Conservation (phyloP, 169 alveolate species). For the Cryptosporidium baileyi region DNA sequence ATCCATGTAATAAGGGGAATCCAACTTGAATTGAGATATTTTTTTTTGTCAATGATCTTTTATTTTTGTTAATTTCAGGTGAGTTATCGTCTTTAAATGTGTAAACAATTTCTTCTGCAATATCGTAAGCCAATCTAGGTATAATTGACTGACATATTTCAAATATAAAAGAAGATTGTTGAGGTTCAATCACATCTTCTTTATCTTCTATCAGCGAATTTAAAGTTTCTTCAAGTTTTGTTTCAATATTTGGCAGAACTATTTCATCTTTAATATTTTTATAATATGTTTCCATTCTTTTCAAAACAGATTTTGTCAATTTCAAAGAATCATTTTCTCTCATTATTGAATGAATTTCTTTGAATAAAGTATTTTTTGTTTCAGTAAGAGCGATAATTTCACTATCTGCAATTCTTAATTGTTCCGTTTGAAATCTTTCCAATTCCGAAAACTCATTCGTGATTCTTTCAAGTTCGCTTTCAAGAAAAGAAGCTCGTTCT, state of each 20-base stretch:
- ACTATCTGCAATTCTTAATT: conserved; percentile 52
- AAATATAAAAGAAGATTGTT: background rate
- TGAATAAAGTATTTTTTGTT: conserved; percentile 19
- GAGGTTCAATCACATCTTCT: background rate
- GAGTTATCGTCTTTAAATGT: background rate
- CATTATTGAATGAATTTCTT: conserved; percentile 27
- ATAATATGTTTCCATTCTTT: conserved; percentile 34
- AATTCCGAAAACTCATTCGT: conserved; percentile 49
- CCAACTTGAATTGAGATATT: conserved; percentile 50
- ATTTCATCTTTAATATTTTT: conserved; percentile 15
- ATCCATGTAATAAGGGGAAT: background rate
- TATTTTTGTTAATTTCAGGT: background rate
- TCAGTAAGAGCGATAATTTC: conserved; percentile 45
- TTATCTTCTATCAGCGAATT: background rate
- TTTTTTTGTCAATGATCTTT: conserved; percentile 4
- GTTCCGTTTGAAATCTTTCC: conserved; percentile 60
- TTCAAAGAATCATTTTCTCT: conserved; percentile 55
- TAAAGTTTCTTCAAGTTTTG: background rate
- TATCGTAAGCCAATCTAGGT: conserved; percentile 52
- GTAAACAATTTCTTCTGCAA: conserved; percentile 63
- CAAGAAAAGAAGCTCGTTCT: conserved; percentile 8
- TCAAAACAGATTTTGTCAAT: conserved; percentile 37
- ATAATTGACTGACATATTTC: conserved; percentile 53
- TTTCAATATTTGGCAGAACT: conserved; percentile 39
- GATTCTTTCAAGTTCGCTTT: conserved; percentile 47